phyloP scores from a whole-genome alignment of 768 basidiomycete species.

The Tricholoma furcatifolium region DNA sequence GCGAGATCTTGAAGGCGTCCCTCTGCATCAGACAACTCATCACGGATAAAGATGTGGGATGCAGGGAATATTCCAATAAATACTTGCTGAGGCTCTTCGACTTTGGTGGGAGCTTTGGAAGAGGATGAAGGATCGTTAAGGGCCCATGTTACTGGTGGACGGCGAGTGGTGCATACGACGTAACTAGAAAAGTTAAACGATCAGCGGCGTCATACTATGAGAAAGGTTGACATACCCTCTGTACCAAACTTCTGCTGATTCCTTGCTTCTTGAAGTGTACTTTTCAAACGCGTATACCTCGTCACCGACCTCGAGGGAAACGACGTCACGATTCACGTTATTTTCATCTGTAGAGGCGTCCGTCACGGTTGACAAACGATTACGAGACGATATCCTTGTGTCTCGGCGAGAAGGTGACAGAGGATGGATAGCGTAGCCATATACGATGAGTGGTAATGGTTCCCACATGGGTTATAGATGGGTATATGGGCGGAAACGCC shows the following conservation, averaged over 20 bases:
- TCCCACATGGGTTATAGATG: constrained; percentile 41
- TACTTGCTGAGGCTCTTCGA: constrained; percentile 81
- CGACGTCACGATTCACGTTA: constrained; percentile 68
- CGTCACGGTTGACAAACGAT: constrained; percentile 60
- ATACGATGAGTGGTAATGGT: constrained; percentile 67
- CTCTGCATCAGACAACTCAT: constrained; percentile 85
- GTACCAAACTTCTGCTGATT: constrained; percentile 81
- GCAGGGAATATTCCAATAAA: constrained; percentile 95
- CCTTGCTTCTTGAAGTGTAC: constrained; percentile 71
- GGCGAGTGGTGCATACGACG: constrained; percentile 79
- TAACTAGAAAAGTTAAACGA: constrained; percentile 47
- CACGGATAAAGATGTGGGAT: constrained; percentile 83
- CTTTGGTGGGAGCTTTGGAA: constrained; percentile 50
- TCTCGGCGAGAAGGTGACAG: constrained; percentile 75
- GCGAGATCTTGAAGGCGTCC: constrained; percentile 80
- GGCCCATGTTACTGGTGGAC: constrained; percentile 70
- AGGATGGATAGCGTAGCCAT: constrained; percentile 89
- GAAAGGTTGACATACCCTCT: constrained; percentile 65
- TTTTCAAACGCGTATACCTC: constrained; percentile 97
- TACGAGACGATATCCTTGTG: constrained; percentile 57
- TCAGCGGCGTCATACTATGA: constrained; percentile 5
- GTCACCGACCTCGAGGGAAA: constrained; percentile 90
- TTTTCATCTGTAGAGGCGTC: constrained; percentile 65
- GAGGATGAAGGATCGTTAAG: constrained; percentile 58
- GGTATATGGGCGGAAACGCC: constrained; percentile 7